Evolutionary conservation across 768 basidiomycete genomes (phyloP), one percentile per base, ranked within the genome.

Genomic region (Phlebiopsis gigantea): DNA sequence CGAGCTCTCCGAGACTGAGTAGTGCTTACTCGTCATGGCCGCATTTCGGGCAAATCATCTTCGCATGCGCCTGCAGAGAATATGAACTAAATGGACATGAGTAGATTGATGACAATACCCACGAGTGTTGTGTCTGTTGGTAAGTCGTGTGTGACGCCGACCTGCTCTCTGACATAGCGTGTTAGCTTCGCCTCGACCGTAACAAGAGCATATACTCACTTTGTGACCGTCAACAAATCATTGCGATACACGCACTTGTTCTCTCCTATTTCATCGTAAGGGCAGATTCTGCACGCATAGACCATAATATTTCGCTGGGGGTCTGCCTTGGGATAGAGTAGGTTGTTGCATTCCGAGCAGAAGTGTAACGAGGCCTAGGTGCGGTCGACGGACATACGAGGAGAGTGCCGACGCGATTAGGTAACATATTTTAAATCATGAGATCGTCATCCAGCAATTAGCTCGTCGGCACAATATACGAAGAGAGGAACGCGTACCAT

Each of bases 331-430:
- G 93, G 93, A 70, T 96, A 95, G 52, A 97, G 79, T 26, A 97
- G 80, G 68, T 97, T 96, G 75, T 95, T 94, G 78, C 93, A 96
- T 77, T 96, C 93, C 39, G 84, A 86, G 66, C 93, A 96, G 72
- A 96, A 96, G 63, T 90, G 85, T 26, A 96, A 82, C 1, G 89
- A 89, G 10, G 90, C 85, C 90, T 92, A 53, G 7, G 9, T 8
- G 24, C 53, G 10, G 46, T 39, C 22, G 53, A 34, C 46, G 21
- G 21, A 15, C 22, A 5, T 17, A 39, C 34, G 8, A 39, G 34
- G 12, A 10, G 34, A 9, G 34, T 9, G 8, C n/a, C n/a, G 34
- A 39, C 34, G 8, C 34, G 8, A 9, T 9, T 9, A 9, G 34
- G 17, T 3, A 9, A 3, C 34, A 39, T 39, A 39, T 3, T 10